Base-by-base conservation (phyloP, 345 rosid species). In the Cochlearia excelsa region DNA sequence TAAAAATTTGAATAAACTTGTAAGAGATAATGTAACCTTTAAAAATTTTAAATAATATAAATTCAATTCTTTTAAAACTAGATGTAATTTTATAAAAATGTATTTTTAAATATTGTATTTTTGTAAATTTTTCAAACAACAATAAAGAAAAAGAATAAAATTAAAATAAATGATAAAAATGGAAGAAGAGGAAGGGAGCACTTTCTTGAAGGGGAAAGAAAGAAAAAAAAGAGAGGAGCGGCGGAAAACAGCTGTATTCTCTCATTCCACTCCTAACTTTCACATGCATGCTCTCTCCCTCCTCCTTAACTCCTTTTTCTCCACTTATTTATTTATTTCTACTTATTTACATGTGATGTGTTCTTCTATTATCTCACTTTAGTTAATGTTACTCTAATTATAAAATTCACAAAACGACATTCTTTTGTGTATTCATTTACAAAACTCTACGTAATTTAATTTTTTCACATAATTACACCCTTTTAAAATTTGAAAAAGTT, bases 201-300 rank as follows among this genome's bases (percentile, higher is more conserved):
- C 58, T 62, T 69, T 69, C 74, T 69, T 61, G 52, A 69, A 48
- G 35, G 26, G 54, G 69, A 55, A 57, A 61, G 50, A 60, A 50
- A 66, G 59, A 59, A 58, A 59, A 59, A 0, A 16, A 16, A 16
- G 23, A 16, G 0, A 16, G 23, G 73, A 69, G 62, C 51, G 73
- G 73, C 73, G 73, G 61, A 61, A 51, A 61, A 16, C 64, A 70
- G 68, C 74, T 62, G 74, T 63, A 30, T 41, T 48, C 44, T 57
- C 55, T 43, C 31, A 54, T 11, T 39, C 52, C 69, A 55, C 46
- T 16, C 23, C 23, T 16, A 16, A 53, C 73, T 59, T 68, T 70
- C 63, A 64, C 75, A 63, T 58, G 64, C 63, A 16, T 16, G 23
- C 23, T 31, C 45, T 38, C 59, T 38, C 30, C 46, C 23, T 16